Evolutionary conservation across 2,329 filamentous ascomycete species (phyloP).

Genomic region (Diplodia seriata): DNA sequence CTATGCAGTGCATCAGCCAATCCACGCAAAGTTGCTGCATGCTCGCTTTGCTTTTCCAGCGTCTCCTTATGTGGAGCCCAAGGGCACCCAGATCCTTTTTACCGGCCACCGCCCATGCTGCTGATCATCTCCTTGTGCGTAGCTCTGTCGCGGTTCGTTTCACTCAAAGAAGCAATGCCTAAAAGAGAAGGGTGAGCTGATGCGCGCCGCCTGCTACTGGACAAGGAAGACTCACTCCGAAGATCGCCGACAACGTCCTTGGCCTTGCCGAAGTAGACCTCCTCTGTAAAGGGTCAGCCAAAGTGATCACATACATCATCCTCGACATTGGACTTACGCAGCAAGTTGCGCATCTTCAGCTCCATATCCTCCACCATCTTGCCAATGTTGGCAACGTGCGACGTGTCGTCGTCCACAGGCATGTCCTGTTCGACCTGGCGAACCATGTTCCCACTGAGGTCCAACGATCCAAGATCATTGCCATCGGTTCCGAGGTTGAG

Average conservation of each 20-base stretch:
- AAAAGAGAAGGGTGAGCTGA: conserved; percentile 34
- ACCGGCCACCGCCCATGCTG: conserved; percentile 49
- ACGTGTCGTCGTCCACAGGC: conserved; percentile 85
- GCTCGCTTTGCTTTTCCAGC: neutral
- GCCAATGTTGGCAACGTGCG: conserved; percentile 95
- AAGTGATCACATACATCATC: neutral
- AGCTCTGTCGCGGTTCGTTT: conserved; percentile 81
- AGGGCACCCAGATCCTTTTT: conserved; percentile 17
- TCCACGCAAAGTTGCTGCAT: neutral
- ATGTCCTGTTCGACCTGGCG: conserved; percentile 93
- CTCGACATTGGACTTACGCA: conserved; percentile 49
- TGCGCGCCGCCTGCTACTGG: neutral
- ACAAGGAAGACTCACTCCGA: conserved; percentile 65
- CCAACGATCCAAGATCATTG: conserved; percentile 80
- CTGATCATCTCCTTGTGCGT: conserved; percentile 88
- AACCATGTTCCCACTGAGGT: conserved; percentile 97
- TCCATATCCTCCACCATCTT: conserved; percentile 98
- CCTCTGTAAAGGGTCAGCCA: conserved; percentile 60
- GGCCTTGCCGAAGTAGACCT: conserved; percentile 99
- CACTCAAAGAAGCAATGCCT: conserved; percentile 79
- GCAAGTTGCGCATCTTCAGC: conserved; percentile 96
- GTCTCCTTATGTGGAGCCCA: neutral
- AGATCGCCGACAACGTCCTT: conserved; percentile 98
- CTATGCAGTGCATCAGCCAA: conserved; percentile 7
- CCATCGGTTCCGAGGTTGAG: conserved; percentile 80